Evolutionary conservation across 805 yeast species (phyloP).

Genomic region (Monosporozyma solicola): DNA sequence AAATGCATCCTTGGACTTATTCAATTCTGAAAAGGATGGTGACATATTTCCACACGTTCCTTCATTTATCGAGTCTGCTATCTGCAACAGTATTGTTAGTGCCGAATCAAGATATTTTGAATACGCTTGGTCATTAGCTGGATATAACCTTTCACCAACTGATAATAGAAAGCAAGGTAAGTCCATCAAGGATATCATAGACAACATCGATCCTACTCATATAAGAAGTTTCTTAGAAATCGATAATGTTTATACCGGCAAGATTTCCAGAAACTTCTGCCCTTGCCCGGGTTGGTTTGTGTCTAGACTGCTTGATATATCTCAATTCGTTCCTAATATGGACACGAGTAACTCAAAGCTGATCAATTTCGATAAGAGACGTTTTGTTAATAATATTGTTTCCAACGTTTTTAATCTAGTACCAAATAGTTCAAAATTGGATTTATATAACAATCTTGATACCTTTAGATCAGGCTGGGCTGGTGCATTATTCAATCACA

Average conservation of each 20-base stretch:
- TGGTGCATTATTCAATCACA: conserved; percentile 16
- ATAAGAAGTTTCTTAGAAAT: conserved; percentile 26
- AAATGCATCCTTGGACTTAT: conserved; percentile 49
- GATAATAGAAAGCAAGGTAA: conserved; percentile 18
- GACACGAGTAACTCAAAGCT: conserved; percentile 51
- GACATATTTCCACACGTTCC: conserved; percentile 51
- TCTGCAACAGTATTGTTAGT: conserved; percentile 61
- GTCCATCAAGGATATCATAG: conserved; percentile 22
- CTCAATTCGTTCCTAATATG: conserved; percentile 72
- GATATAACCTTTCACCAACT: conserved; percentile 22
- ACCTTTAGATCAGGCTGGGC: conserved; percentile 9
- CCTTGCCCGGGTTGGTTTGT: conserved; percentile 92
- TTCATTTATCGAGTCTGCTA: conserved; percentile 74
- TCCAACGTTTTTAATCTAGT: conserved; percentile 43
- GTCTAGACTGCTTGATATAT: conserved; percentile 68
- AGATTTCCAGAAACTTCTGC: conserved; percentile 38
- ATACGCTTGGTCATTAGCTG: conserved; percentile 58
- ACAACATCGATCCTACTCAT: conserved; percentile 14
- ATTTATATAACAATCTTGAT: neutral
- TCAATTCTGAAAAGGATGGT: conserved; percentile 28
- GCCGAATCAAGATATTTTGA: conserved; percentile 73
- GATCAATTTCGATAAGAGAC: conserved; percentile 79
- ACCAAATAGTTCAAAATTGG: conserved; percentile 10
- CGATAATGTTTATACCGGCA: conserved; percentile 28
- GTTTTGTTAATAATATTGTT: conserved; percentile 56